These are phyloP conservation scores for Berkeleyomyces rouxiae DNA, from an alignment of 2,329 filamentous ascomycete species.

Conservation along the genomic window DNA sequence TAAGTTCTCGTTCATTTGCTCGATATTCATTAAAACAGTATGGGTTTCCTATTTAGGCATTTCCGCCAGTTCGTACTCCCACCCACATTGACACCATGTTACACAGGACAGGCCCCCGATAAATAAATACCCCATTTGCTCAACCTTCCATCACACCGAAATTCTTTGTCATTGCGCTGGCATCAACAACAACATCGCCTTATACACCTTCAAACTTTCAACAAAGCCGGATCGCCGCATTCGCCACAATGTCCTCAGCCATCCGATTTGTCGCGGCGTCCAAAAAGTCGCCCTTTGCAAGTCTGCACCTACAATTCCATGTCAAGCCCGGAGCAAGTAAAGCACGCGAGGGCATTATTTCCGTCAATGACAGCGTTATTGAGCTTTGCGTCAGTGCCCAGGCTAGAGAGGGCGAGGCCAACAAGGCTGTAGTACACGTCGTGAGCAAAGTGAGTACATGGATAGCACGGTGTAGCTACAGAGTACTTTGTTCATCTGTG, in stretches of 20 bases:
- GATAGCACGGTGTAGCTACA: not conserved
- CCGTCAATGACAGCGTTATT: conserved; percentile 38
- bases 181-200: not conserved
- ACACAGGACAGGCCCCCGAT: not conserved
- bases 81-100: not conserved
- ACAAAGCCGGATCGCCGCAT: not conserved
- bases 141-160: too few species aligned
- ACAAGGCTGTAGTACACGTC: conserved; percentile 46
- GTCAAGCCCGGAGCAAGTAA: conserved; percentile 50
- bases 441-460: conserved; percentile 32
- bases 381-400: conserved; percentile 50
- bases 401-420: conserved; percentile 50
- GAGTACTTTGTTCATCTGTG: not conserved
- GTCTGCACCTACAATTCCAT: conserved; percentile 45
- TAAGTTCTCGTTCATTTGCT: too few species aligned
- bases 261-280: conserved; percentile 29
- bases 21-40: too few species aligned
- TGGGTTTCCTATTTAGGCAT: too few species aligned
- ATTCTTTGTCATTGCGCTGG: too few species aligned
- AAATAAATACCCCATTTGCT: not conserved
- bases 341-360: conserved; percentile 41
- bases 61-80: too few species aligned
- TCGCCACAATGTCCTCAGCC: conserved; percentile 1
- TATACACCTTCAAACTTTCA: not conserved
- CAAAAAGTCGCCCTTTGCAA: conserved; percentile 28